Evolutionary conservation across 164 flowering plant genomes (phyloP).

Genomic region (Berberis thunbergii): DNA sequence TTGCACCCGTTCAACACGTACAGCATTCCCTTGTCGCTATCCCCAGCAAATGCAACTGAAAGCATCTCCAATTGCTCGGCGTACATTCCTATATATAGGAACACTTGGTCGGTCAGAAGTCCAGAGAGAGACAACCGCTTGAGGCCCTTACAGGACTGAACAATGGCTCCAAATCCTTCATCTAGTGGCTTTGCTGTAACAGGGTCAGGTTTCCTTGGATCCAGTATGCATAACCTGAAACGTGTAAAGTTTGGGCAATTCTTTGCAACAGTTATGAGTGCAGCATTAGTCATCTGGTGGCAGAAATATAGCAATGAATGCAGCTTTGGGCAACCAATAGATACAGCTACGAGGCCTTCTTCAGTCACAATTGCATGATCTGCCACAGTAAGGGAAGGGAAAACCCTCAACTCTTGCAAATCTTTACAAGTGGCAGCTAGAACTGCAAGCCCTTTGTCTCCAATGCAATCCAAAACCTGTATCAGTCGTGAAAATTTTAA

Average conservation of each 20-base stretch:
- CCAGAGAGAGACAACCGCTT: slow-evolving; percentile 74
- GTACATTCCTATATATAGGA: slow-evolving; percentile 81
- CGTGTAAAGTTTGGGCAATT: slow-evolving; percentile 67
- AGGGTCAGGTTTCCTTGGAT: slow-evolving; percentile 59
- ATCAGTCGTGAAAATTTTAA: background rate
- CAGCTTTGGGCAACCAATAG: slow-evolving; percentile 71
- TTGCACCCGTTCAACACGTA: slow-evolving; percentile 83
- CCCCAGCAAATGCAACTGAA: slow-evolving; percentile 84
- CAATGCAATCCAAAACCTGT: slow-evolving; percentile 79
- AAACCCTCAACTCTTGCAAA: slow-evolving; percentile 74
- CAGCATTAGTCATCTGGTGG: slow-evolving; percentile 87
- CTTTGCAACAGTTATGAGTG: slow-evolving; percentile 68
- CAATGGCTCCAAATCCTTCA: slow-evolving; percentile 92
- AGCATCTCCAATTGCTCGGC: slow-evolving; percentile 92
- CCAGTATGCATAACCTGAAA: slow-evolving; percentile 70
- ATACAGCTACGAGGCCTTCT: slow-evolving; percentile 66
- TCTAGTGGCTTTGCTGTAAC: slow-evolving; percentile 63
- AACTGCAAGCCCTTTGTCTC: slow-evolving; percentile 69
- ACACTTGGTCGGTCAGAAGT: slow-evolving; percentile 69
- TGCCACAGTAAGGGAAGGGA: slow-evolving; percentile 52
- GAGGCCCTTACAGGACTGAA: slow-evolving; percentile 65
- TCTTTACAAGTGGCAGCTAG: slow-evolving; percentile 78
- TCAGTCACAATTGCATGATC: slow-evolving; percentile 61
- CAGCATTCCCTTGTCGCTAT: slow-evolving; percentile 74
- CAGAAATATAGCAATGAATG: slow-evolving; percentile 75